These are phyloP conservation scores for Aspergillaceae sp. DNA, from an alignment of 2,329 filamentous ascomycete genomes.

Conservation along the genomic window DNA sequence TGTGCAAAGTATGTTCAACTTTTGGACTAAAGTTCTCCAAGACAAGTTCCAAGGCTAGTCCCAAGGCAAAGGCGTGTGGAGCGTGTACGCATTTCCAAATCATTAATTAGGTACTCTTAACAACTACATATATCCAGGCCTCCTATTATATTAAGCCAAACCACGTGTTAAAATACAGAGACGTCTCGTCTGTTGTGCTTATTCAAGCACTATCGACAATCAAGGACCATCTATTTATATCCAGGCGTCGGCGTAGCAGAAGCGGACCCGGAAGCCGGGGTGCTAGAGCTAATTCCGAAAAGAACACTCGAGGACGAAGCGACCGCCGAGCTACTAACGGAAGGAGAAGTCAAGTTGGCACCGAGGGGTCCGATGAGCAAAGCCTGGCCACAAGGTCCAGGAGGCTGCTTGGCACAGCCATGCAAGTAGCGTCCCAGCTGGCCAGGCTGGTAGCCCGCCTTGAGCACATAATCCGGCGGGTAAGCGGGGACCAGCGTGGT, in stretches of 20 bases:
- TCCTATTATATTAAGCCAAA: too few relatives aligned
- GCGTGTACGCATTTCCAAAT: too few relatives aligned
- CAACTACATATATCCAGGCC: too few relatives aligned
- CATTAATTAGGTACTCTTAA: too few relatives aligned
- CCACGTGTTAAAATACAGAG: too few relatives aligned
- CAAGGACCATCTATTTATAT: too few relatives aligned
- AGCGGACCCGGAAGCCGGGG: neutral
- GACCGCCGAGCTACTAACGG: slow-evolving; percentile 2
- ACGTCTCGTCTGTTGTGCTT: too few relatives aligned
- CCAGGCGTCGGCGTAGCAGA: neutral
- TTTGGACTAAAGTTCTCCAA: too few relatives aligned
- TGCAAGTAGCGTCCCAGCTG: slow-evolving; percentile 16
- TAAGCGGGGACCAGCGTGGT: slow-evolving; percentile 17
- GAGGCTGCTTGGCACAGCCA: slow-evolving; percentile 15
- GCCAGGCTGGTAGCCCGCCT: slow-evolving; percentile 12
- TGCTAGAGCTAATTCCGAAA: neutral
- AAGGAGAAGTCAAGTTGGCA: slow-evolving; percentile 10
- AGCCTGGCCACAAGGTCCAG: slow-evolving; percentile 13
- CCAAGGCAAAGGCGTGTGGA: too few relatives aligned
- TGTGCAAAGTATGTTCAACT: too few relatives aligned
- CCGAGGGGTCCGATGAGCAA: slow-evolving; percentile 16
- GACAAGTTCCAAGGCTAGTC: too few relatives aligned
- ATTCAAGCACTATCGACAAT: too few relatives aligned
- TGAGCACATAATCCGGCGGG: slow-evolving; percentile 14
- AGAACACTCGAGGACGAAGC: neutral